These are phyloP conservation scores for Larix kaempferi DNA, from an alignment of 75 land plant species.

Conservation along the genomic window DNA sequence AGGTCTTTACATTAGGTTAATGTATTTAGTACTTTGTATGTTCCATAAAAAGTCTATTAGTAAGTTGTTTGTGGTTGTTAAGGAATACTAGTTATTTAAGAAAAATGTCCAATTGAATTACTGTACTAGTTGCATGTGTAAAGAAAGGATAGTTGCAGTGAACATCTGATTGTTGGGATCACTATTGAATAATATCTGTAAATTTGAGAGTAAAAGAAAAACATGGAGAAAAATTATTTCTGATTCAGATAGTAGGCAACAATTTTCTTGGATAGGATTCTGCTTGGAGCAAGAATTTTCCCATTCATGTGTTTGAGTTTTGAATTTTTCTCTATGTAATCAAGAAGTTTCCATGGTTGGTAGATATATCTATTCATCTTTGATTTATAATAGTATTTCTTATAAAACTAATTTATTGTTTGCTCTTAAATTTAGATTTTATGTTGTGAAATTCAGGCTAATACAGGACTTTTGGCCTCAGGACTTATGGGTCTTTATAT, in stretches of 20 bases:
- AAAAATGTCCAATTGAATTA: not conserved
- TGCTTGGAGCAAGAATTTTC: not conserved
- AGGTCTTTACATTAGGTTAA: no score
- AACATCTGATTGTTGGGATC: not conserved
- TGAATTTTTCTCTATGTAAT: not conserved
- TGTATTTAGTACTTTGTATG: no score
- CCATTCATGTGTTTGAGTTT: not conserved
- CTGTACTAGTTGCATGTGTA: not conserved
- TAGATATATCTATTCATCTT: not conserved
- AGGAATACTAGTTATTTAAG: not conserved
- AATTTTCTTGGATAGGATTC: not conserved
- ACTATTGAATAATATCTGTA: not conserved
- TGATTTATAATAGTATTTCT: not conserved
- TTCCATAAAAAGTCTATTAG: no score
- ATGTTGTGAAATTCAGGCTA: conserved; percentile 43
- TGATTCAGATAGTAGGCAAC: not conserved
- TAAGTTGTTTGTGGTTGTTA: no score
- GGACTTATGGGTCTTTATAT: conserved; percentile 75
- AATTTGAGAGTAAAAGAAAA: not conserved
- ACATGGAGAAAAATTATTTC: not conserved
- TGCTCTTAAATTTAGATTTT: not conserved
- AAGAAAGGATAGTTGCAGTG: not conserved
- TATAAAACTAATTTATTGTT: not conserved
- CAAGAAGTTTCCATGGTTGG: not conserved
- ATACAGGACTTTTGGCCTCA: conserved; percentile 79